These are phyloP conservation scores for Trichoderma orchidacearum DNA, from an alignment of 495 filamentous ascomycete genomes.

Conservation along the genomic window DNA sequence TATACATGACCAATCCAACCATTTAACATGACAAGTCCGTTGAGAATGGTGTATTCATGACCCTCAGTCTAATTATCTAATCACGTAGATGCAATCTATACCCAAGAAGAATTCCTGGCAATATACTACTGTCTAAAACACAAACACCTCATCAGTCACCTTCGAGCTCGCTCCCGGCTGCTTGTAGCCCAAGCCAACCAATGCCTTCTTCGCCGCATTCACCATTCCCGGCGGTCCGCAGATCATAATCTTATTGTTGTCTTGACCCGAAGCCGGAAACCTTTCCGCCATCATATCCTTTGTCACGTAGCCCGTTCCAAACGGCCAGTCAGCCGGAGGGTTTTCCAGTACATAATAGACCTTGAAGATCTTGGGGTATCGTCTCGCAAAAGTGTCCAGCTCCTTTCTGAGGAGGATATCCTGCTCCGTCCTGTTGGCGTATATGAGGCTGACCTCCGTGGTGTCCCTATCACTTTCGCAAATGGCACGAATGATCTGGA, in stretches of 20 bases:
- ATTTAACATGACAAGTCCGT: too few species aligned
- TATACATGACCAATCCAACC: too few species aligned
- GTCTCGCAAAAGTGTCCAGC: slow-evolving; percentile 28
- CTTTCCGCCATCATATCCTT: slow-evolving; percentile 14
- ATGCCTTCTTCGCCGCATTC: slow-evolving; percentile 15
- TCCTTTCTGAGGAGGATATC: slow-evolving; percentile 50
- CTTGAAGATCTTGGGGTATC: slow-evolving; percentile 26
- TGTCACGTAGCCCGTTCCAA: slow-evolving; percentile 19
- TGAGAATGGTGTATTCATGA: too few species aligned
- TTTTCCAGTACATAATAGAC: slow-evolving; percentile 32
- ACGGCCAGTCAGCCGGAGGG: slow-evolving; percentile 16
- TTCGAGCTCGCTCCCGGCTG: slow-evolving; percentile 66
- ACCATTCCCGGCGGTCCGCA: slow-evolving; percentile 80
- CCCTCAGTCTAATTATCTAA: too few species aligned
- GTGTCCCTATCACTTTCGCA: slow-evolving; percentile 33
- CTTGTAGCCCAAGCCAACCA: slow-evolving; percentile 58
- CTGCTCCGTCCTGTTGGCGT: slow-evolving; percentile 51
- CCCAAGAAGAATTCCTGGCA: too few species aligned
- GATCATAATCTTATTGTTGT: slow-evolving; percentile 60
- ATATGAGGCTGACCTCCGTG: slow-evolving; percentile 34
- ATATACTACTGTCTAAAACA: slow-evolving; percentile 40
- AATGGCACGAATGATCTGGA: slow-evolving; percentile 37
- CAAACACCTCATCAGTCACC: slow-evolving; percentile 72
- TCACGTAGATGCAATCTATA: too few species aligned
- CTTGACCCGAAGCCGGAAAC: slow-evolving; percentile 9